Evolutionary conservation across 108 stramenopile genomes (phyloP).

Genomic region (Schizochytrium sp.): DNA sequence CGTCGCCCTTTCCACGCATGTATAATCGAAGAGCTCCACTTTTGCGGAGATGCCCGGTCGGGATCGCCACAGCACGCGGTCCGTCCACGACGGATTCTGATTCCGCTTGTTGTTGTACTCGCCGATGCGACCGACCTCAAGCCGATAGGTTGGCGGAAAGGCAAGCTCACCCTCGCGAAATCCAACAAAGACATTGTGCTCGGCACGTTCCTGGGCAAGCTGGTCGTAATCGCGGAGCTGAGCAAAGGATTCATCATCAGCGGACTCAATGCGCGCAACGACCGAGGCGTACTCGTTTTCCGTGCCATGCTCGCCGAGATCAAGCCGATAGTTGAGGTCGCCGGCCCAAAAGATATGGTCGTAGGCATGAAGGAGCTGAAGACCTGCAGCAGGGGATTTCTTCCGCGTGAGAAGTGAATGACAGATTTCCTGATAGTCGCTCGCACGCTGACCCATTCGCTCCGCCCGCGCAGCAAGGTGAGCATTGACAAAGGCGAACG

Average conservation of each 20-base stretch:
- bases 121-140: not conserved
- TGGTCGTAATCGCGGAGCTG: constrained; percentile 7
- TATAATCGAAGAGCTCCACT: constrained; percentile 3
- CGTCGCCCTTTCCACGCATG: not conserved
- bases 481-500: constrained; percentile 43
- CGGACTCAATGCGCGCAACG: not conserved
- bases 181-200: constrained; percentile 4
- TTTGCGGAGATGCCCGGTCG: not conserved
- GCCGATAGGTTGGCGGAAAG: constrained; percentile 39
- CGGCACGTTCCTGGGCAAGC: not conserved
- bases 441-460: not conserved
- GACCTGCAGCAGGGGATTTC: not conserved
- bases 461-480: constrained; percentile 49
- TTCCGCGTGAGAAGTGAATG: not conserved
- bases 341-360: constrained; percentile 35
- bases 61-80: constrained; percentile 37
- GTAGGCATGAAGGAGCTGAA: constrained; percentile 8
- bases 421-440: constrained; percentile 27
- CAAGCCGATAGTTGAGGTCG: constrained; percentile 34
- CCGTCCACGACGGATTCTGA: constrained; percentile 37
- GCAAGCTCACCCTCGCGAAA: constrained; percentile 28
- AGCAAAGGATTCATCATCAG: not conserved
- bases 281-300: constrained; percentile 22
- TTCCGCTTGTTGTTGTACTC: constrained; percentile 37
- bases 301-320: constrained; percentile 21